These are phyloP conservation scores for Xerocomus spinulosus DNA, from an alignment of 768 basidiomycete genomes.

Conservation along the genomic window DNA sequence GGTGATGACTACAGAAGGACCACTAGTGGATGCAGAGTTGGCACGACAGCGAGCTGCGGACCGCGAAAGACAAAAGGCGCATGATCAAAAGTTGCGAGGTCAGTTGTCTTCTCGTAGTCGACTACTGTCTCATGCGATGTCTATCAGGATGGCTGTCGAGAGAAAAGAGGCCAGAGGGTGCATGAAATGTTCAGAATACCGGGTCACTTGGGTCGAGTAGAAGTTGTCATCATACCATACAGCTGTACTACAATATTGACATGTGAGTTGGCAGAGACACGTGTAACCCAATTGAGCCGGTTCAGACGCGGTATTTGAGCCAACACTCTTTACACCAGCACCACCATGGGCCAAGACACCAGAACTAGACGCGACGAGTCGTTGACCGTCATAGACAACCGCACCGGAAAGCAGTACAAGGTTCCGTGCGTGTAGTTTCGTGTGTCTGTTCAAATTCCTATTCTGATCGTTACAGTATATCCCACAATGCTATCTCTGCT, in stretches of 20 bases:
- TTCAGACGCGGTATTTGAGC: neutral
- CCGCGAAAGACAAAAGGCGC: slow-evolving; percentile 58
- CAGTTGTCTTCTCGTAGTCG: neutral
- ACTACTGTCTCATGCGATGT: slow-evolving; percentile 3
- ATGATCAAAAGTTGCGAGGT: slow-evolving; percentile 77
- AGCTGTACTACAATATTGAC: slow-evolving; percentile 3
- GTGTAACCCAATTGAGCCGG: neutral
- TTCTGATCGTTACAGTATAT: slow-evolving; percentile 47
- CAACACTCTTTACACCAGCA: neutral
- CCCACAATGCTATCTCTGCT: slow-evolving; percentile 74
- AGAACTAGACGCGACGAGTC: slow-evolving; percentile 22
- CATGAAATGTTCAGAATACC: neutral
- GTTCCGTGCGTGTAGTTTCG: slow-evolving; percentile 54
- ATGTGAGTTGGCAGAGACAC: slow-evolving; percentile 8
- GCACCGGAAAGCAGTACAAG: slow-evolving; percentile 73
- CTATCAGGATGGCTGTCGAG: slow-evolving; percentile 30
- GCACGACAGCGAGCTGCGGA: slow-evolving; percentile 56
- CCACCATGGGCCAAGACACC: slow-evolving; percentile 27
- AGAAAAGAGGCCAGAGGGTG: slow-evolving; percentile 25
- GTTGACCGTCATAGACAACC: slow-evolving; percentile 75
- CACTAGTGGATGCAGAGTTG: slow-evolving; percentile 61
- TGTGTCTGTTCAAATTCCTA: neutral
- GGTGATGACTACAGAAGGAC: slow-evolving; percentile 41
- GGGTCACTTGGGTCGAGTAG: slow-evolving; percentile 2
- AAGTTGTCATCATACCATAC: slow-evolving; percentile 18